These are phyloP conservation scores for Vicia villosa DNA, from an alignment of 306 rosid species.

Conservation along the genomic window DNA sequence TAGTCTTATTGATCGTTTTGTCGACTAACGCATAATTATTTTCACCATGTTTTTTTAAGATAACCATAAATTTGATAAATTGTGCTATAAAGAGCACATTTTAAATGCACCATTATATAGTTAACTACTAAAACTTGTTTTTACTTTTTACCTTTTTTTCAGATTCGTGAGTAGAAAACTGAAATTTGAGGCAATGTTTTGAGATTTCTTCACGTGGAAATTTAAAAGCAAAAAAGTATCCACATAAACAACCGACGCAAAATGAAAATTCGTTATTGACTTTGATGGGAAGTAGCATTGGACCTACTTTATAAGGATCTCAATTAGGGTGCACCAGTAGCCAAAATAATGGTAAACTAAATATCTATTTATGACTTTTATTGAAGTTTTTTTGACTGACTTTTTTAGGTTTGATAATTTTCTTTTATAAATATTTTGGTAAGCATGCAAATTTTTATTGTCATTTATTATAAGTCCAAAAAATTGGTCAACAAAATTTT, in stretches of 20 bases:
- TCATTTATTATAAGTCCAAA: too few relatives aligned
- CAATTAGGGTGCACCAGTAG: neutral
- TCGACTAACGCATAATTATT: too few relatives aligned
- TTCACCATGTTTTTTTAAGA: too few relatives aligned
- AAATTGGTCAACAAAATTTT: too few relatives aligned
- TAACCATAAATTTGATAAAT: neutral
- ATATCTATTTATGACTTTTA: neutral
- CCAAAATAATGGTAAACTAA: neutral
- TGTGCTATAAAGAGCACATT: slow-evolving; percentile 3
- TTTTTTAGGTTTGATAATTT: neutral
- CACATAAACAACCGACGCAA: slow-evolving; percentile 2
- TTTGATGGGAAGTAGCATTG: slow-evolving; percentile 17
- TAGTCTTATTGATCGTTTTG: too few relatives aligned
- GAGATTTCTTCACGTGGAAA: slow-evolving; percentile 32
- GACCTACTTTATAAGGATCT: slow-evolving; percentile 4
- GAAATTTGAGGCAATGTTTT: slow-evolving; percentile 36
- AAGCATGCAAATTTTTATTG: neutral
- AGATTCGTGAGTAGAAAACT: slow-evolving; percentile 27
- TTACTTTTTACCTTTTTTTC: neutral
- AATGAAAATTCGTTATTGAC: slow-evolving; percentile 11
- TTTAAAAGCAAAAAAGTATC: slow-evolving; percentile 25
- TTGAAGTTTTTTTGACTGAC: neutral
- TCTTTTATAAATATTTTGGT: neutral
- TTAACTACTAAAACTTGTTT: slow-evolving; percentile 16
- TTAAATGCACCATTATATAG: slow-evolving; percentile 11